Conservation (phyloP, 2,329 filamentous ascomycete species). For the Tolypocladium sp. region DNA sequence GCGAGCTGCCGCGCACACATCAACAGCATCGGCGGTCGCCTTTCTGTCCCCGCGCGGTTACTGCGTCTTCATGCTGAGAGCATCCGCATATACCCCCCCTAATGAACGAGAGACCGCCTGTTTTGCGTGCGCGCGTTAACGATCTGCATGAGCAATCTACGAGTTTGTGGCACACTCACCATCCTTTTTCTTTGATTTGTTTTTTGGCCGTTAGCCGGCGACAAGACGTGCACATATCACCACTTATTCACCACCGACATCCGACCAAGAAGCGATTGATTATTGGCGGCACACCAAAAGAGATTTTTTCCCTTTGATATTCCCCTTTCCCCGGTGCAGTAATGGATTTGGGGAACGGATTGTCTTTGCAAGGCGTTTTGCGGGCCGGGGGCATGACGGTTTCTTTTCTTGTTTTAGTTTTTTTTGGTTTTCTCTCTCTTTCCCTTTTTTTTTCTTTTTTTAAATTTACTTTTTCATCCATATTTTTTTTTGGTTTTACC, state of each 20-base stretch:
- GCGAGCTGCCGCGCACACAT: conserved; percentile 7
- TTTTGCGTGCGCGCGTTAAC: conserved; percentile 17
- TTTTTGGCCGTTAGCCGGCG: too few relatives aligned
- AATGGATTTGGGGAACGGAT: conserved; percentile 9
- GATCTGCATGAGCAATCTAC: conserved; percentile 43
- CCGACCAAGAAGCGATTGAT: too few relatives aligned
- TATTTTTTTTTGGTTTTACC: too few relatives aligned
- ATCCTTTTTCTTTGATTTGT: background rate
- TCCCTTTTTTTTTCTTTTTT: conserved; percentile 7
- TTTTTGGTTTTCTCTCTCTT: conserved; percentile 11
- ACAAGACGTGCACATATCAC: background rate
- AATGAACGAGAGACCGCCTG: too few relatives aligned
- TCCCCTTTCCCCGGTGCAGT: background rate
- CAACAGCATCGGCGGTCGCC: conserved; percentile 9
- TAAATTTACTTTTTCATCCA: background rate
- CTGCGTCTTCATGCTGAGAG: conserved; percentile 10
- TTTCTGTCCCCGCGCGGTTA: conserved; percentile 20
- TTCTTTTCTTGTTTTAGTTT: conserved; percentile 6
- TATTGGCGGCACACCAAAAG: background rate
- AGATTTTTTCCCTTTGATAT: conserved; percentile 5
- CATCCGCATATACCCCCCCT: conserved; percentile 6
- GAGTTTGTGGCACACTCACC: conserved; percentile 15
- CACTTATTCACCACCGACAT: background rate
- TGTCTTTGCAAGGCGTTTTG: conserved; percentile 25
- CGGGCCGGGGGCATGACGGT: conserved; percentile 5